Evolutionary conservation across 331 rosid species (phyloP), one percentile per base, ranked within the genome.

Genomic region (Dryas integrifolia): DNA sequence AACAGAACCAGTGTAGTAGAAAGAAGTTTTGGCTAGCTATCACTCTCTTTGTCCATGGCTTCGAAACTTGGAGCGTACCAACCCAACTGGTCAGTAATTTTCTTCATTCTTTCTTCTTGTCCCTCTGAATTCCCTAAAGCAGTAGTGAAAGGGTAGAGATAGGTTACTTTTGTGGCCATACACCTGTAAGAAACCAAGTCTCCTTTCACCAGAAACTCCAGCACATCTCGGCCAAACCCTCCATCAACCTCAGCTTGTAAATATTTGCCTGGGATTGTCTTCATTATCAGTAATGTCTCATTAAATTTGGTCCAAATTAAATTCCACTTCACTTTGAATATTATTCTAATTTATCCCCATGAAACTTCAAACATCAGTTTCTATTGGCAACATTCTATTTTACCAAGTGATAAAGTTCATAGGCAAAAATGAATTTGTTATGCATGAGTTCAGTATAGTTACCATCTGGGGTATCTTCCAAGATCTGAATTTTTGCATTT

Each of bases 11-110:
- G 40, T 38, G 60, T 35, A 1, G 10, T n/a, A 68, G 5, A 71
- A 71, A 57, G 26, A 50, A 67, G 72, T 6, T 41, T 30, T 30
- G 24, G 43, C 45, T 67, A 63, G 50, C 49, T 41, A 63, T 30
- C 35, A 30, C 35, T 30, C 8, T 69, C 7, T 56, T 51, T 83
- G 70, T 88, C 89, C 92, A 86, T 88, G 84, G 88, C 84, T 67
- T 91, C 96, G 80, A 91, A 94, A 83, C 88, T 87, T 50, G 97
- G 98, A 80, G 96, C 90, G 82, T 79, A 89, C 98, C 97, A 91
- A 46, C 96, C 96, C 82, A 94, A 80, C 58, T 81, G 74, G 63
- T 88, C 91, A 38, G 82, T 79, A 51, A 94, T 91, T 79, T 80
- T 90, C 77, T 89, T 86, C 70, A 94, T 81, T 51, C 89, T 84